Percentiles rank a stretch among this genome's conserved stretches.
Evolutionary conservation across 495 filamentous ascomycete genomes (phyloP).

Genomic region (Talaromyces adpressus): DNA sequence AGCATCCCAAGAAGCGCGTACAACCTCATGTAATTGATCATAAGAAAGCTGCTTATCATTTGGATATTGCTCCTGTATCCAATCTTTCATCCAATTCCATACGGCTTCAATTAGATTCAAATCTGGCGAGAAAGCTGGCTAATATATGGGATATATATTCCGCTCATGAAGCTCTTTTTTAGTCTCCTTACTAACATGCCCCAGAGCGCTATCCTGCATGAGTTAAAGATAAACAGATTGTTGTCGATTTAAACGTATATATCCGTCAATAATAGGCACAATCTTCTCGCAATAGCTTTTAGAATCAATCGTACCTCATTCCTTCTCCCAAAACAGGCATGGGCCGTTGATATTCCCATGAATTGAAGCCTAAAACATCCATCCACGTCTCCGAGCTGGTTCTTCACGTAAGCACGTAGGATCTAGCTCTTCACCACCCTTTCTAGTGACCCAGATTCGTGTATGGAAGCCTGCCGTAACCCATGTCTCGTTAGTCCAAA

Average conservation of each 20-base stretch:
- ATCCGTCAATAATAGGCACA: not conserved
- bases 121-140: too few species aligned
- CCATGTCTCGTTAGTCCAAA: constrained; percentile 13
- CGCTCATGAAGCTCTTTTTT: too few species aligned
- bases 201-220: too few species aligned
- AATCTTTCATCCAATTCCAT: too few species aligned
- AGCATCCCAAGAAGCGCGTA: not conserved
- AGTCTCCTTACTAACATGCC: too few species aligned
- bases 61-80: too few species aligned
- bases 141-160: too few species aligned
- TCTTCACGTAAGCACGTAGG: not conserved
- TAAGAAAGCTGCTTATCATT: too few species aligned
- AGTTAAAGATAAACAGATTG: not conserved
- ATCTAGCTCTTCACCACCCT: not conserved
- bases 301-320: not conserved
- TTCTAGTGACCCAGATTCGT: constrained; percentile 8
- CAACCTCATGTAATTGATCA: not conserved
- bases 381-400: not conserved
- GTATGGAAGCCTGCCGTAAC: constrained; percentile 11
- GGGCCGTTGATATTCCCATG: not conserved
- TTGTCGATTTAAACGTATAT: not conserved
- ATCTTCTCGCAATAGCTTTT: not conserved
- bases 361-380: not conserved
- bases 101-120: too few species aligned
- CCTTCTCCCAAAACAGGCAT: not conserved